A percentile compares a stretch with the other conserved stretches of the same genome.
phyloP scores from a whole-genome alignment of 108 stramenopile genomes.

The Halocafeteria seosinensis region DNA sequence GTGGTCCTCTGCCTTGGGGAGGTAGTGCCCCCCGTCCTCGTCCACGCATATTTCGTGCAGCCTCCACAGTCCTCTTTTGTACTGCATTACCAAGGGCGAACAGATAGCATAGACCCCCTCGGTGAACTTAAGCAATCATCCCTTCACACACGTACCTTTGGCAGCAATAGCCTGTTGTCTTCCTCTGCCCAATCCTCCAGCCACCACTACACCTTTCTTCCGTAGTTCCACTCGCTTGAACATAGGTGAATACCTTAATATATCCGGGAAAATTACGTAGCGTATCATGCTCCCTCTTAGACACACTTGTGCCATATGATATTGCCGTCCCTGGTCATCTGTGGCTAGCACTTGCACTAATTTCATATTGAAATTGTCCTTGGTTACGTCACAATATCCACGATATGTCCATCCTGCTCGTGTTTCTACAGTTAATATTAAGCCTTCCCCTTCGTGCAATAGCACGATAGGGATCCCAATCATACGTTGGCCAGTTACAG shows the following conservation, averaged over 20 bases:
- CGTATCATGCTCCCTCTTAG: constrained; percentile 32
- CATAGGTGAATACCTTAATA: constrained; percentile 35
- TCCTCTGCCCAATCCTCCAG: not conserved
- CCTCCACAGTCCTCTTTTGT: no score
- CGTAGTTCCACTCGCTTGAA: constrained; percentile 32
- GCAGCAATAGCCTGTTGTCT: not conserved
- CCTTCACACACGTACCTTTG: not conserved
- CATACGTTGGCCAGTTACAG: not conserved
- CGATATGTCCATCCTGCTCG: constrained; percentile 31
- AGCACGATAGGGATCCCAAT: constrained; percentile 42
- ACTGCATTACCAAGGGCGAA: no score
- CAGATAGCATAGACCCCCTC: no score
- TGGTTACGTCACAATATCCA: constrained; percentile 31
- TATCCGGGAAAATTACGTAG: constrained; percentile 32
- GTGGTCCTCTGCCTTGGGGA: no score
- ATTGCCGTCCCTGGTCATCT: constrained; percentile 18
- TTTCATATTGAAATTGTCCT: constrained; percentile 40
- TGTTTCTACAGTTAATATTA: constrained; percentile 35
- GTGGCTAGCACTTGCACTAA: constrained; percentile 32
- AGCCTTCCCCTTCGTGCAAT: constrained; percentile 41
- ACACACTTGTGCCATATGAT: constrained; percentile 24
- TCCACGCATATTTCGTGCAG: no score
- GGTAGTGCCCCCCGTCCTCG: no score
- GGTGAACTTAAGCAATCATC: no score
- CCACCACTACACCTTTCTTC: constrained; percentile 18